A percentile compares a stretch with the other conserved stretches of the same genome.
Conservation (phyloP, 2,329 filamentous ascomycete species). For the Trichoderma guizhouense region DNA sequence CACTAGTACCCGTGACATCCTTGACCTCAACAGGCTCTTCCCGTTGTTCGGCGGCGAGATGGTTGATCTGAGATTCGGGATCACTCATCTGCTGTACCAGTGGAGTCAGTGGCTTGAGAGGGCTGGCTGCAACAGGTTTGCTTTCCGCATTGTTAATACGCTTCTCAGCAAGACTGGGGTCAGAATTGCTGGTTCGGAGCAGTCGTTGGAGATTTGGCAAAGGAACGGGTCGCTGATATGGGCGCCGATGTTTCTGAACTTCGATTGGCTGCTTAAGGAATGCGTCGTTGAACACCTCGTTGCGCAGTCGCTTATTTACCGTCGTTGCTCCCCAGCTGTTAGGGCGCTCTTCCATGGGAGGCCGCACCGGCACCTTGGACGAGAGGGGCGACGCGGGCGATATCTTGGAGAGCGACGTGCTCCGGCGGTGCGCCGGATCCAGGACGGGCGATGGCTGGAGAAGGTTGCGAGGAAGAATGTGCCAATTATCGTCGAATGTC, state of each 20-base stretch:
- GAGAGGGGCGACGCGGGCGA: slow-evolving; percentile 15
- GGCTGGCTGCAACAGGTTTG: slow-evolving; percentile 1
- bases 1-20: slow-evolving; percentile 62
- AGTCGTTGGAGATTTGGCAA: slow-evolving; percentile 46
- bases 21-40: slow-evolving; percentile 42
- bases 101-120: background rate
- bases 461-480: slow-evolving; percentile 84
- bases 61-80: slow-evolving; percentile 28
- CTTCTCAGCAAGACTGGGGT: slow-evolving; percentile 36
- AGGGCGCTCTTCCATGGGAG: slow-evolving; percentile 53
- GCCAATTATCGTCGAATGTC: slow-evolving; percentile 88
- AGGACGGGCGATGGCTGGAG: slow-evolving; percentile 57
- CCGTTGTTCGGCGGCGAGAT: slow-evolving; percentile 28
- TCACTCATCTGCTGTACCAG: slow-evolving; percentile 28
- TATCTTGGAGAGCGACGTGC: slow-evolving; percentile 31
- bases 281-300: slow-evolving; percentile 89
- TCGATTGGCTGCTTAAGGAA: slow-evolving; percentile 82
- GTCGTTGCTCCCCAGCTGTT: slow-evolving; percentile 87
- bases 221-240: slow-evolving; percentile 64
- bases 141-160: background rate
- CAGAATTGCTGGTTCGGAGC: slow-evolving; percentile 38
- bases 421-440: slow-evolving; percentile 32
- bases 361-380: slow-evolving; percentile 23
- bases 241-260: slow-evolving; percentile 71
- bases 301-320: slow-evolving; percentile 81